Conservation (phyloP, 768 basidiomycete species). For the Naematelia aurantialba region DNA sequence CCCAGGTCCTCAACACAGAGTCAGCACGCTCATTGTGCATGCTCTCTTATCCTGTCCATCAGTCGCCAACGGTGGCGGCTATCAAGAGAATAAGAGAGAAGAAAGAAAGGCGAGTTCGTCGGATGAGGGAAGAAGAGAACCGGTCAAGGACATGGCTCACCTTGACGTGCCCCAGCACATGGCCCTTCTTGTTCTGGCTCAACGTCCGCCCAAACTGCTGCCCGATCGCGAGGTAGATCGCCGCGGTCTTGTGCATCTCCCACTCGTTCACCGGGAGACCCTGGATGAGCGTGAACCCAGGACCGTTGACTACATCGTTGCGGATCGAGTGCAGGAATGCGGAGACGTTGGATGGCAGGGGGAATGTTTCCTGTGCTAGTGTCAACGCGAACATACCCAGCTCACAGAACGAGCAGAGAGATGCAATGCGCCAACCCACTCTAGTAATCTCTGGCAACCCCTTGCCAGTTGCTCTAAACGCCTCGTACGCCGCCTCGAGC, state of each 20-base stretch:
- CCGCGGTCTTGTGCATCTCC: slow-evolving; percentile 38
- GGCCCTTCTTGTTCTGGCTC: slow-evolving; percentile 45
- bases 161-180: slow-evolving; percentile 49
- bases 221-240: slow-evolving; percentile 44
- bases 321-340: slow-evolving; percentile 26
- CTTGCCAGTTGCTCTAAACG: slow-evolving; percentile 23
- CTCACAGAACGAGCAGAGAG: background rate
- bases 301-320: slow-evolving; percentile 40
- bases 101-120: too few relatives aligned
- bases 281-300: slow-evolving; percentile 49
- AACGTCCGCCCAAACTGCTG: slow-evolving; percentile 41
- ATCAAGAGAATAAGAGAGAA: too few relatives aligned
- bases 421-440: slow-evolving; percentile 16
- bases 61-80: too few relatives aligned
- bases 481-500: slow-evolving; percentile 35
- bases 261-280: slow-evolving; percentile 43
- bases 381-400: background rate
- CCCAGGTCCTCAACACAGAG: slow-evolving; percentile 30
- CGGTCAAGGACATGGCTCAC: too few relatives aligned
- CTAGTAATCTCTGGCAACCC: slow-evolving; percentile 29
- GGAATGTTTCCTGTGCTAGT: slow-evolving; percentile 34
- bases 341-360: slow-evolving; percentile 32
- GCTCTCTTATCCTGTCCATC: slow-evolving; percentile 2
- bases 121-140: background rate
- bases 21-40: background rate